phyloP scores from a whole-genome alignment of 352 stramenopile genomes.

The Phytophthora vignae region DNA sequence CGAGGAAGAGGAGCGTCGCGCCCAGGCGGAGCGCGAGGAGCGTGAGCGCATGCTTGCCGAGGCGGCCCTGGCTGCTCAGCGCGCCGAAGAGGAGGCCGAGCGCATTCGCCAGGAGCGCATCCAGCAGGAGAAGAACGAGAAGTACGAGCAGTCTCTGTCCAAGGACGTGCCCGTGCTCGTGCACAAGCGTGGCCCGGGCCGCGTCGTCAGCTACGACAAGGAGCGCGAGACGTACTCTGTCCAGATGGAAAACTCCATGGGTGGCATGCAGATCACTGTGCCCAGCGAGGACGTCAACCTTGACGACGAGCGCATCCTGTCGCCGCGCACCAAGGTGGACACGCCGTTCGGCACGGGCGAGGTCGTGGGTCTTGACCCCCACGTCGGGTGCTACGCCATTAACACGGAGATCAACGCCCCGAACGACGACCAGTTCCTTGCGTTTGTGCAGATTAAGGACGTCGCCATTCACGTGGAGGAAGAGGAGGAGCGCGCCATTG shows the following conservation, averaged over 20 bases:
- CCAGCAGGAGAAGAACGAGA: constrained; percentile 76
- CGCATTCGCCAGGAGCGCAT: constrained; percentile 54
- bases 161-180: constrained; percentile 90
- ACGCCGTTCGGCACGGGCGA: constrained; percentile 87
- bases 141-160: constrained; percentile 88
- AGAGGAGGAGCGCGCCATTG: constrained; percentile 80
- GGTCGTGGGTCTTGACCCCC: constrained; percentile 83
- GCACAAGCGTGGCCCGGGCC: constrained; percentile 71
- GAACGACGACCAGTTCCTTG: constrained; percentile 83
- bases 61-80: constrained; percentile 50
- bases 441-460: constrained; percentile 86
- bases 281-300: constrained; percentile 76
- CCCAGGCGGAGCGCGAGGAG: constrained; percentile 40
- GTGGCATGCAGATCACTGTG: constrained; percentile 76
- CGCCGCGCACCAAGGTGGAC: constrained; percentile 84
- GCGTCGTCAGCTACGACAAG: constrained; percentile 83
- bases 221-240: constrained; percentile 81
- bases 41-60: constrained; percentile 58
- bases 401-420: constrained; percentile 82
- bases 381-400: constrained; percentile 90
- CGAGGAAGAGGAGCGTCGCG: constrained; percentile 38
- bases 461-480: constrained; percentile 75
- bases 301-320: constrained; percentile 88
- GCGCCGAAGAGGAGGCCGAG: constrained; percentile 54
- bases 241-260: constrained; percentile 71